phyloP scores from a whole-genome alignment of 306 rosid genomes.

The Rosa multiflora region DNA sequence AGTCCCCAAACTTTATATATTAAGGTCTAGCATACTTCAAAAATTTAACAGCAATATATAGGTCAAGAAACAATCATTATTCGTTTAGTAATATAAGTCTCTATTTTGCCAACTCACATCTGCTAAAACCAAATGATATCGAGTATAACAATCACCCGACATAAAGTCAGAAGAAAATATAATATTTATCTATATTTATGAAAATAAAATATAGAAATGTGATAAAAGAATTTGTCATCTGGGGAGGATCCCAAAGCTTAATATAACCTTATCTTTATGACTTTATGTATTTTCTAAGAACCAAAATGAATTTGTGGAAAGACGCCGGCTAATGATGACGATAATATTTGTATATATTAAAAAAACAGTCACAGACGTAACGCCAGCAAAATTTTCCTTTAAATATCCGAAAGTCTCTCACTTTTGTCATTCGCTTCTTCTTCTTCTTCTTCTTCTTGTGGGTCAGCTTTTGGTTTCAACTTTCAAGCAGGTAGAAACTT shows the following conservation, averaged over 20 bases:
- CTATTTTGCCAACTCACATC: no score
- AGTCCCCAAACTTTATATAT: no score
- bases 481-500: not conserved
- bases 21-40: no score
- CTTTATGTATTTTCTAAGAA: not conserved
- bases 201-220: not conserved
- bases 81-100: no score
- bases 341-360: not conserved
- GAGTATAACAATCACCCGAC: no score
- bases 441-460: not conserved
- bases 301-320: not conserved
- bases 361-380: not conserved
- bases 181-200: not conserved
- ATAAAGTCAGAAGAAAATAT: not conserved
- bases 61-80: no score
- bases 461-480: conserved; percentile 15
- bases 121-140: no score
- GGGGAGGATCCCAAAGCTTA: not conserved
- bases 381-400: not conserved
- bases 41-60: no score
- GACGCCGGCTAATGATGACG: not conserved
- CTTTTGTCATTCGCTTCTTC: not conserved
- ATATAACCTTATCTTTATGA: not conserved
- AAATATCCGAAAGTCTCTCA: not conserved
- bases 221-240: not conserved